phyloP scores from a whole-genome alignment of 1,139 yeast species.

The Yamadazyma dushanensis region DNA sequence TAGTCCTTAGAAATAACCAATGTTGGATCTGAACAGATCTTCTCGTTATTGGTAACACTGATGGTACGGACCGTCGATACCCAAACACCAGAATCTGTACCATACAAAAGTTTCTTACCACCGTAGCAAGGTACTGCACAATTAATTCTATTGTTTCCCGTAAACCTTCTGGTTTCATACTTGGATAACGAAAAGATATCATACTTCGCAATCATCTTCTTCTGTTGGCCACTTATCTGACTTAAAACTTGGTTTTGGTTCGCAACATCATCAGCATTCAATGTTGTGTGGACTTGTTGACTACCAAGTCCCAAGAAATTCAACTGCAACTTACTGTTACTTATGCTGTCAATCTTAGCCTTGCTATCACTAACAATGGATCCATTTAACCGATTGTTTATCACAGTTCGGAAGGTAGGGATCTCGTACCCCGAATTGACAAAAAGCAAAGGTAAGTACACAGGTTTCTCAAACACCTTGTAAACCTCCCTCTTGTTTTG shows the following conservation, averaged over 20 bases:
- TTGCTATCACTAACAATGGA: constrained; percentile 42
- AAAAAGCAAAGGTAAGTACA: constrained; percentile 81
- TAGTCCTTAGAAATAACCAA: constrained; percentile 74
- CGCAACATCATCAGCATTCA: constrained; percentile 50
- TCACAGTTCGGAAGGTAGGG: constrained; percentile 57
- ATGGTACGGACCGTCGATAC: constrained; percentile 61
- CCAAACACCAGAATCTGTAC: constrained; percentile 91
- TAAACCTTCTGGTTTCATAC: constrained; percentile 70
- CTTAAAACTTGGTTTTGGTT: constrained; percentile 82
- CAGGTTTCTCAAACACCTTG: constrained; percentile 90
- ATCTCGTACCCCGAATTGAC: constrained; percentile 77
- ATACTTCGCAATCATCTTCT: constrained; percentile 64
- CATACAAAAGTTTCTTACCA: constrained; percentile 85
- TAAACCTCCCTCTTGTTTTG: constrained; percentile 90
- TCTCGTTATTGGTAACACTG: constrained; percentile 44
- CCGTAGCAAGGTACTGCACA: constrained; percentile 96
- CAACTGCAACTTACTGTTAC: constrained; percentile 46
- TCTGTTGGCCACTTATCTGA: constrained; percentile 78
- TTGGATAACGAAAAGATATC: constrained; percentile 81
- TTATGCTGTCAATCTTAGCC: constrained; percentile 29
- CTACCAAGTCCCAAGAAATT: constrained; percentile 48
- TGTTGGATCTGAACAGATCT: constrained; percentile 70
- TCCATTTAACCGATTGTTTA: constrained; percentile 35
- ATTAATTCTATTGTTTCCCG: constrained; percentile 71
- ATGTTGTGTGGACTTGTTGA: constrained; percentile 44